These are phyloP conservation scores for Puccinia polysora DNA, from an alignment of 1,284 basidiomycete genomes.

Conservation along the genomic window DNA sequence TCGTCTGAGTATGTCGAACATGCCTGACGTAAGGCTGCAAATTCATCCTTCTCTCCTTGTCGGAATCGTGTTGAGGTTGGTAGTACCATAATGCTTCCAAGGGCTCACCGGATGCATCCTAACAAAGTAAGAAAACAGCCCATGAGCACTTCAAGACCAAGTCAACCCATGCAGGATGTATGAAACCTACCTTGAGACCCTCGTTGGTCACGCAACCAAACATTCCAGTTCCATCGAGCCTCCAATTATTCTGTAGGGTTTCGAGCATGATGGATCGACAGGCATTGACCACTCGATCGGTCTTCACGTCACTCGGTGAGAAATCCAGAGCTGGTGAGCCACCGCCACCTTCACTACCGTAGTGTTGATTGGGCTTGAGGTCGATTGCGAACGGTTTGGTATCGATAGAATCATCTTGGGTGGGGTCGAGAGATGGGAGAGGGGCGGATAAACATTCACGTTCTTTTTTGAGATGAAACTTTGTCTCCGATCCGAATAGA, in stretches of 20 bases:
- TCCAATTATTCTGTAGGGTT: conserved; percentile 22
- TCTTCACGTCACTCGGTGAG: conserved; percentile 10
- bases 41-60: conserved; percentile 9
- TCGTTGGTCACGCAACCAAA: conserved; percentile 43
- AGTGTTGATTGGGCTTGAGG: neutral
- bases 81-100: conserved; percentile 43
- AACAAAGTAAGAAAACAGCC: neutral
- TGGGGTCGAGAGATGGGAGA: neutral
- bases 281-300: conserved; percentile 28
- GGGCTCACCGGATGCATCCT: conserved; percentile 41
- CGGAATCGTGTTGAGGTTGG: conserved; percentile 36
- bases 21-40: conserved; percentile 38
- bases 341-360: conserved; percentile 1
- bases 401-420: conserved; percentile 10
- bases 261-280: conserved; percentile 34
- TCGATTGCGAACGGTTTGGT: conserved; percentile 20
- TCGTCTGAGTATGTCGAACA: conserved; percentile 36
- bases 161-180: neutral
- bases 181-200: conserved; percentile 40
- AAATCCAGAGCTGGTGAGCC: neutral
- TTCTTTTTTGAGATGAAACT: neutral
- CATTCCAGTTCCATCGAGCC: conserved; percentile 31
- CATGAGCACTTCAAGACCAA: no score
- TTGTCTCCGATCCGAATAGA: neutral
- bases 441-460: conserved; percentile 31